Conservation (phyloP, 352 stramenopile genomes). For the Globisporangium irregulare region DNA sequence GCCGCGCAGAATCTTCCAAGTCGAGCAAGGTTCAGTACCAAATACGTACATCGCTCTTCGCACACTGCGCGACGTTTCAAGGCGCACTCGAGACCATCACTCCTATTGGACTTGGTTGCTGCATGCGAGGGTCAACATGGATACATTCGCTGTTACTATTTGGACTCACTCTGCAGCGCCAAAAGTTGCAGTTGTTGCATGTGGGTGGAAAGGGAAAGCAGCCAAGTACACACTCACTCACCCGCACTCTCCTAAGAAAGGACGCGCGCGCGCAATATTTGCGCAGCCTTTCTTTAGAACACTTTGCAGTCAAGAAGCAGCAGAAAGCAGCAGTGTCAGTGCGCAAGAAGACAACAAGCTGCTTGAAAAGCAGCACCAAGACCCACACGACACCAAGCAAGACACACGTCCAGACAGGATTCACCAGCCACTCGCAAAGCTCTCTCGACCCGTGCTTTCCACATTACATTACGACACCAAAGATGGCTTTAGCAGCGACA, state of each 20-base stretch:
- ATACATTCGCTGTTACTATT: not conserved
- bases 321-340: not conserved
- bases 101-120: not conserved
- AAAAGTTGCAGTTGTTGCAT: not conserved
- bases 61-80: not conserved
- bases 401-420: not conserved
- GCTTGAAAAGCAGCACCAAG: not conserved
- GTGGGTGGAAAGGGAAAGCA: not conserved
- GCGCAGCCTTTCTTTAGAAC: not conserved
- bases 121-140: not conserved
- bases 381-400: not conserved
- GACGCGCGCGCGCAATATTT: not conserved
- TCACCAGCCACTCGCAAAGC: not conserved
- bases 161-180: not conserved
- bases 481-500: conserved; percentile 4
- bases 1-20: not conserved
- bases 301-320: not conserved
- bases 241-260: not conserved
- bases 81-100: not conserved
- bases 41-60: not conserved
- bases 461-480: not conserved
- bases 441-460: not conserved
- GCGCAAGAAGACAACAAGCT: not conserved
- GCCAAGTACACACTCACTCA: not conserved
- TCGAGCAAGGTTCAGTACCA: not conserved